Evolutionary conservation across 306 rosid species (phyloP).

Genomic region (Amphicarpaea edgeworthii): DNA sequence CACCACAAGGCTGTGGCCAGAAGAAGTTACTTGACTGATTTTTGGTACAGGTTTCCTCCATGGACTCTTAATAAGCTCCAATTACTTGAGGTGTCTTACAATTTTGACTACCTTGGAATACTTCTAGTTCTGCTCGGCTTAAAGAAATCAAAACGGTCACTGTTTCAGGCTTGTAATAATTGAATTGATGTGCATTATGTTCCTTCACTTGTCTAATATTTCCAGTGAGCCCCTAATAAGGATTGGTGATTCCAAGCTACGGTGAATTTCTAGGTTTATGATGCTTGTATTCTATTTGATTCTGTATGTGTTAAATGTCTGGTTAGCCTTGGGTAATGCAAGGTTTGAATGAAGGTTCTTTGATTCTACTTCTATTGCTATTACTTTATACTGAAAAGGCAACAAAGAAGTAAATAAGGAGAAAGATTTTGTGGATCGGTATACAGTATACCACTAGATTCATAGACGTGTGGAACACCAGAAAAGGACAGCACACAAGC

Average conservation of each 20-base stretch:
- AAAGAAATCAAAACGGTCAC: conserved; percentile 44
- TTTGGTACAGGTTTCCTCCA: conserved; percentile 86
- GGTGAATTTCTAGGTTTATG: neutral
- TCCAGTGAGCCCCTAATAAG: conserved; percentile 10
- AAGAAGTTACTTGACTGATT: conserved; percentile 66
- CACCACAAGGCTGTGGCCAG: conserved; percentile 63
- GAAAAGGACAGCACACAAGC: neutral
- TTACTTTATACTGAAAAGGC: neutral
- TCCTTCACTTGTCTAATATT: neutral
- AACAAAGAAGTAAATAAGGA: neutral
- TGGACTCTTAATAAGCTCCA: conserved; percentile 69
- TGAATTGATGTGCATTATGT: neutral
- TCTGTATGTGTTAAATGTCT: neutral
- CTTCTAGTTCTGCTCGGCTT: conserved; percentile 64
- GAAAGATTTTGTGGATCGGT: neutral
- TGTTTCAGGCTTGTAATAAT: conserved; percentile 5
- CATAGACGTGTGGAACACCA: neutral
- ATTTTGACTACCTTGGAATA: conserved; percentile 59
- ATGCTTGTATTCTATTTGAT: neutral
- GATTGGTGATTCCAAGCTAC: neutral
- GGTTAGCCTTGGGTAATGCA: neutral
- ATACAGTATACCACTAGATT: neutral
- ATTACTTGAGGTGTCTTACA: conserved; percentile 62
- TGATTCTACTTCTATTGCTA: neutral
- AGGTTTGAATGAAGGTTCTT: neutral